Conservation (phyloP, 805 yeast genomes). For the Sugiyamaella qingdaonensis region DNA sequence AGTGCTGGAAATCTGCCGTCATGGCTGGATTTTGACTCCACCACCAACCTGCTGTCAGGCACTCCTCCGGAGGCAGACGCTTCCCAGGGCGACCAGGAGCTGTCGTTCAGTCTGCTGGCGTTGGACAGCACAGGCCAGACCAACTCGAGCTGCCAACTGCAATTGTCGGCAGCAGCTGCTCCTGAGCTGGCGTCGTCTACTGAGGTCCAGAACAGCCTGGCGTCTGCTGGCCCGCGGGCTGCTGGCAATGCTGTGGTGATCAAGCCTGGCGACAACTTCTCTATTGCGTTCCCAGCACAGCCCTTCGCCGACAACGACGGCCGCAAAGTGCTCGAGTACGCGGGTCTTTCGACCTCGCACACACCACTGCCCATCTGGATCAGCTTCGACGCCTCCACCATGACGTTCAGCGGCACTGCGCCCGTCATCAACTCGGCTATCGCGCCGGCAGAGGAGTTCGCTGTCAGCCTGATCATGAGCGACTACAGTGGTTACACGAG, state of each 20-base stretch:
- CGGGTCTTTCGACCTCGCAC: slow-evolving; percentile 76
- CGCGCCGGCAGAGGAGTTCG: slow-evolving; percentile 78
- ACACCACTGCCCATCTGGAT: slow-evolving; percentile 93
- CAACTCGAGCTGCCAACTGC: slow-evolving; percentile 50
- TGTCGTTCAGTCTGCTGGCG: slow-evolving; percentile 57
- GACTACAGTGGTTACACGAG: slow-evolving; percentile 74
- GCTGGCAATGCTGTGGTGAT: slow-evolving; percentile 73
- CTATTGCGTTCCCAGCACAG: slow-evolving; percentile 56
- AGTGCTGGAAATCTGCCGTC: slow-evolving; percentile 56
- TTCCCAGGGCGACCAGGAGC: slow-evolving; percentile 40
- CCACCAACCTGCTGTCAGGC: slow-evolving; percentile 62
- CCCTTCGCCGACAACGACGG: slow-evolving; percentile 52
- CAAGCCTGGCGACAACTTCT: slow-evolving; percentile 62
- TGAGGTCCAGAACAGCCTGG: slow-evolving; percentile 51
- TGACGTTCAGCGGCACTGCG: slow-evolving; percentile 80
- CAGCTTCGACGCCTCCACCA: slow-evolving; percentile 52
- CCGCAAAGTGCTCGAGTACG: slow-evolving; percentile 56
- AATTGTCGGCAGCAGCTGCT: slow-evolving; percentile 55
- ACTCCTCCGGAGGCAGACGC: slow-evolving; percentile 41
- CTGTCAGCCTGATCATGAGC: slow-evolving; percentile 70
- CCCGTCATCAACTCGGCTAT: slow-evolving; percentile 80
- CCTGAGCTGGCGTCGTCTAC: slow-evolving; percentile 43
- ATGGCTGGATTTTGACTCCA: slow-evolving; percentile 74
- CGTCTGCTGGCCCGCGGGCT: slow-evolving; percentile 67
- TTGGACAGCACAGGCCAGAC: slow-evolving; percentile 51